These are phyloP conservation scores for Yamadazyma pseudoaaseri DNA, from an alignment of 1,139 yeast genomes.

Conservation along the genomic window DNA sequence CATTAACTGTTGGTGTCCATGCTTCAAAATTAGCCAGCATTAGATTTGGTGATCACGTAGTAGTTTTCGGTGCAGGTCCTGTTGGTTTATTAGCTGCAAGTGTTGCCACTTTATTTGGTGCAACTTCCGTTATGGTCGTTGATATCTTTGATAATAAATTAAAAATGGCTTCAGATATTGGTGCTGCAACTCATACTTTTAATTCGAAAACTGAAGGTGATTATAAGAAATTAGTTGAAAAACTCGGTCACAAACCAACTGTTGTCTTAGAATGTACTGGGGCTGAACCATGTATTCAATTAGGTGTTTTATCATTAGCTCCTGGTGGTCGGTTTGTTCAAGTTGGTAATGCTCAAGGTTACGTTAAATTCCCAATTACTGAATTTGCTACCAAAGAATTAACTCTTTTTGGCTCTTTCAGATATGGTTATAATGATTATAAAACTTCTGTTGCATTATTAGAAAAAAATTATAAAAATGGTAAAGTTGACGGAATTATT, in stretches of 20 bases:
- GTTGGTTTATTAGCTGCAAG: conserved; percentile 82
- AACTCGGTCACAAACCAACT: conserved; percentile 50
- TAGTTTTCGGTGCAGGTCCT: conserved; percentile 92
- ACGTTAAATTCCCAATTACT: conserved; percentile 71
- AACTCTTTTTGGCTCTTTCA: conserved; percentile 70
- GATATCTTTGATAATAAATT: conserved; percentile 63
- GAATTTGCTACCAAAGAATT: conserved; percentile 70
- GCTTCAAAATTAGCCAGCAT: conserved; percentile 71
- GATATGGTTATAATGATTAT: conserved; percentile 82
- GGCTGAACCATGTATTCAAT: conserved; percentile 63
- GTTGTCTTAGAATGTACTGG: conserved; percentile 71
- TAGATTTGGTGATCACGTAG: conserved; percentile 69
- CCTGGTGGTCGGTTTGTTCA: conserved; percentile 71
- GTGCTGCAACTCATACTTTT: conserved; percentile 59
- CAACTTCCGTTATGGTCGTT: conserved; percentile 62
- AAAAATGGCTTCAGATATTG: conserved; percentile 55
- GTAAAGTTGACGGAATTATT: conserved; percentile 48
- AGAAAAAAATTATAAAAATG: conserved; percentile 55
- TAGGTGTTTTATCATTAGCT: conserved; percentile 57
- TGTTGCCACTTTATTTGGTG: conserved; percentile 81
- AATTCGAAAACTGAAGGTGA: conserved; percentile 50
- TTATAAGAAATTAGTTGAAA: conserved; percentile 27
- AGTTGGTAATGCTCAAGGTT: conserved; percentile 73
- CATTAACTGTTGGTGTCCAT: conserved; percentile 83
- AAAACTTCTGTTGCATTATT: conserved; percentile 69